Base-by-base conservation (phyloP, 768 basidiomycete species). In the Nidularia sp. region DNA sequence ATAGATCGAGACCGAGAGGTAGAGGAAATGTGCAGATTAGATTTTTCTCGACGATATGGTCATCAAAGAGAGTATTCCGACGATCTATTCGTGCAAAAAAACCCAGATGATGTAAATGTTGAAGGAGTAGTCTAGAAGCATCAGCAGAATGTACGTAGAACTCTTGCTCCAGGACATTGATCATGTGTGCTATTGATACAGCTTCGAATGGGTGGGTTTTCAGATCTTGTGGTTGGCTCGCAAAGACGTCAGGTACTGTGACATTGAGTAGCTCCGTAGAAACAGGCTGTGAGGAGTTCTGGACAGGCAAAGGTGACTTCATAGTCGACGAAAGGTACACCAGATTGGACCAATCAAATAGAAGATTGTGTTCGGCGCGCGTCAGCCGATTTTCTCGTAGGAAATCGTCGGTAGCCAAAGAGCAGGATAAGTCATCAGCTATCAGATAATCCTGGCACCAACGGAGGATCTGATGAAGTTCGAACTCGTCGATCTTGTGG, bases 261-360 rank as follows among this genome's bases (percentile, higher is more conserved):
- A 33, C 13, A 10, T 59, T 55, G 8, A 53, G 34, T 8, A 61
- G 65, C 18, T 65, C 67, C 35, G 44, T 66, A 58, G 34, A 81
- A 80, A 52, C 70, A 77, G 5, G 84, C 25, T 29, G 25, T 4
- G 25, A 29, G 66, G 12, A 84, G 69, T 45, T 79, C 74, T n/a
- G 9, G 44, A n/a, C 25, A 13, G 44, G 25, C 6, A 65, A 66
- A 12, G 76, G 71, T 2, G 72, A 66, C 65, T 84, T 86, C 60
- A 87, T 64, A 33, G 79, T 67, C 25, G 85, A 78, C 7, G 79
- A 70, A 10, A 88, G 70, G 61, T 85, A 90, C 39, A 78, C 70
- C 35, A 92, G 70, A 52, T 76, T 79, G 2, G 83, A 74, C 81
- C 84, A 86, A 53, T 86, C 80, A 66, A 86, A 91, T 65, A 88